phyloP scores from a whole-genome alignment of 768 basidiomycete genomes.

The Pleurotus eryngii region DNA sequence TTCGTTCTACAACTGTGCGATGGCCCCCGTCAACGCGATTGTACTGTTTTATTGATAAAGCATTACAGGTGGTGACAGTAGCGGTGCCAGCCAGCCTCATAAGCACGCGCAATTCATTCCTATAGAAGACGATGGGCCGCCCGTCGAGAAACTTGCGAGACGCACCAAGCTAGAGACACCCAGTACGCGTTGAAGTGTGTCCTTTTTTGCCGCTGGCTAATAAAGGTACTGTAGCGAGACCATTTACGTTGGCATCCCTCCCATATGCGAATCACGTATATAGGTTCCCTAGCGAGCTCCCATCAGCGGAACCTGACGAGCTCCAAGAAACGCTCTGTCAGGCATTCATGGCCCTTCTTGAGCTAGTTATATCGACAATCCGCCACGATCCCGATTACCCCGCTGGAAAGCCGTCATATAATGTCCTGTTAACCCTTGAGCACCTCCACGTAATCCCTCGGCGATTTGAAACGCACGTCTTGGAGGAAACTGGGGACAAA shows the following conservation, averaged over 20 bases:
- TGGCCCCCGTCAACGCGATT: conserved; percentile 3
- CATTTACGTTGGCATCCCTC: conserved; percentile 64
- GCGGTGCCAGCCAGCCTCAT: conserved; percentile 88
- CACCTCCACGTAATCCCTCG: conserved; percentile 89
- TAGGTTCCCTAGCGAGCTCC: conserved; percentile 49
- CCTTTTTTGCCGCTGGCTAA: neutral
- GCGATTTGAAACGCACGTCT: conserved; percentile 51
- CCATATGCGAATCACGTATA: conserved; percentile 82
- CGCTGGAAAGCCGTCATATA: conserved; percentile 71
- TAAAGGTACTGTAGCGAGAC: conserved; percentile 47
- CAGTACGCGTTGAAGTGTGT: conserved; percentile 30
- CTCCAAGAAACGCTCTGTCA: conserved; percentile 51
- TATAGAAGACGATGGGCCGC: conserved; percentile 58
- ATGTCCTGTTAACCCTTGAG: conserved; percentile 74
- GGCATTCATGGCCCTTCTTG: conserved; percentile 71
- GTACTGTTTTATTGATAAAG: neutral
- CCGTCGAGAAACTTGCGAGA: conserved; percentile 70
- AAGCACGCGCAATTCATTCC: conserved; percentile 91
- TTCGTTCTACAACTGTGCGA: conserved; percentile 88
- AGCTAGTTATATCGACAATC: conserved; percentile 71
- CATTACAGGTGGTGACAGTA: conserved; percentile 61
- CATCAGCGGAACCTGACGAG: conserved; percentile 33
- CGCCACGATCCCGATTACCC: conserved; percentile 66
- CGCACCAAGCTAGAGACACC: conserved; percentile 54
- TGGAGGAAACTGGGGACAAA: conserved; percentile 49